These are phyloP conservation scores for Botrytis pseudocinerea DNA, from an alignment of 2,329 filamentous ascomycete genomes.

Conservation along the genomic window DNA sequence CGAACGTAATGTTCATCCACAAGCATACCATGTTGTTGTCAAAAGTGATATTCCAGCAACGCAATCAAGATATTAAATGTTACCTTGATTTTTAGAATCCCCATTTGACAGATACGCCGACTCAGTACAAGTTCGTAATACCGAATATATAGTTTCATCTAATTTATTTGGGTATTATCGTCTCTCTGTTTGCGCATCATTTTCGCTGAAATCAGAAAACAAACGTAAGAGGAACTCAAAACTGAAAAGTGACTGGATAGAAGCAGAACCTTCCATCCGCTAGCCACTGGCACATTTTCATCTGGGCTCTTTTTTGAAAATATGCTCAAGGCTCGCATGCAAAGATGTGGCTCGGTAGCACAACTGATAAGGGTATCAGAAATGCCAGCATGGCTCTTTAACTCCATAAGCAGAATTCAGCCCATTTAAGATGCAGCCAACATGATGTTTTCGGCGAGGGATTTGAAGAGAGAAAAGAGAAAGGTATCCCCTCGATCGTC, in stretches of 20 bases:
- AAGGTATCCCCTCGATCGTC: background rate
- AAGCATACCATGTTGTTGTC: background rate
- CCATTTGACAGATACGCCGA: background rate
- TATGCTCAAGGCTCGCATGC: background rate
- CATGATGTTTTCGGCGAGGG: background rate
- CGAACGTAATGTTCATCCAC: background rate
- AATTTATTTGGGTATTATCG: background rate
- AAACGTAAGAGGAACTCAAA: background rate
- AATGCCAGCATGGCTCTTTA: no score
- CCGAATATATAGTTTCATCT: background rate
- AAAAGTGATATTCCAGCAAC: background rate
- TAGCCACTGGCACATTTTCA: background rate
- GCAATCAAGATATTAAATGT: background rate
- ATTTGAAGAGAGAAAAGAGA: background rate
- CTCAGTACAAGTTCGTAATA: no score
- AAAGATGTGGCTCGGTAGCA: background rate
- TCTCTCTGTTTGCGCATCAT: no score
- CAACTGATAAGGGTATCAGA: background rate
- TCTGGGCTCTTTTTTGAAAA: background rate
- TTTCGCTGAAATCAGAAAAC: no score
- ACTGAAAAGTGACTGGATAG: background rate
- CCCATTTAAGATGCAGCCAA: fast-evolving
- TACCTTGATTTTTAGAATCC: background rate
- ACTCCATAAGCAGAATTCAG: background rate
- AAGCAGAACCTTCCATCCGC: background rate